Evolutionary conservation across 2,329 filamentous ascomycete genomes (phyloP).

Genomic region (Colletotrichum lentis): DNA sequence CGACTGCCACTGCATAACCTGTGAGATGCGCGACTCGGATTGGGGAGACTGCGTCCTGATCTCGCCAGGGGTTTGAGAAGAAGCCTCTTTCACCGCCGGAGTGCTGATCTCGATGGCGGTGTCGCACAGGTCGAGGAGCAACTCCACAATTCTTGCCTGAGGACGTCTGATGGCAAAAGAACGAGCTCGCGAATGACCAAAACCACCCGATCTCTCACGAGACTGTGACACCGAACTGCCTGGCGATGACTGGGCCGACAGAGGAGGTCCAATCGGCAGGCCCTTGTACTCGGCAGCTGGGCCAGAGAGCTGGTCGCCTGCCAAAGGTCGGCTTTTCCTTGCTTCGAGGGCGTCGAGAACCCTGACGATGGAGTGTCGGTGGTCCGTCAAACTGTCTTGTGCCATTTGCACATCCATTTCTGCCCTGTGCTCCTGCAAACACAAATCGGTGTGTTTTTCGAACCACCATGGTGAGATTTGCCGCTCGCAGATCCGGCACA

Average conservation of each 20-base stretch:
- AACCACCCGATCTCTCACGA: conserved; percentile 74
- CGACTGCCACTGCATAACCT: conserved; percentile 96
- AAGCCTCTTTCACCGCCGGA: conserved; percentile 87
- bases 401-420: conserved; percentile 98
- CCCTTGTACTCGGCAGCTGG: conserved; percentile 86
- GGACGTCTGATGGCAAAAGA: conserved; percentile 93
- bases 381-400: conserved; percentile 90
- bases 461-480: conserved; percentile 99
- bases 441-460: conserved; percentile 97
- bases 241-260: conserved; percentile 74
- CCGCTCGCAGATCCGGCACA: conserved; percentile 96
- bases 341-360: conserved; percentile 92
- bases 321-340: conserved; percentile 70
- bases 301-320: conserved; percentile 60
- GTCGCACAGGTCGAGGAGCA: conserved; percentile 93
- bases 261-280: conserved; percentile 79
- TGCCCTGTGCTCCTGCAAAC: conserved; percentile 91
- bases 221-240: conserved; percentile 76
- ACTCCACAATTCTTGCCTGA: conserved; percentile 90
- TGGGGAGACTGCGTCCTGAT: conserved; percentile 94
- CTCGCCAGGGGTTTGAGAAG: conserved; percentile 73
- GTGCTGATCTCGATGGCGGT: conserved; percentile 95
- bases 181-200: conserved; percentile 80
- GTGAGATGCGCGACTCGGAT: conserved; percentile 92
- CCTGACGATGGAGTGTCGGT: conserved; percentile 92